Conservation (phyloP, 805 yeast genomes). For the Yarrowia divulgata region DNA sequence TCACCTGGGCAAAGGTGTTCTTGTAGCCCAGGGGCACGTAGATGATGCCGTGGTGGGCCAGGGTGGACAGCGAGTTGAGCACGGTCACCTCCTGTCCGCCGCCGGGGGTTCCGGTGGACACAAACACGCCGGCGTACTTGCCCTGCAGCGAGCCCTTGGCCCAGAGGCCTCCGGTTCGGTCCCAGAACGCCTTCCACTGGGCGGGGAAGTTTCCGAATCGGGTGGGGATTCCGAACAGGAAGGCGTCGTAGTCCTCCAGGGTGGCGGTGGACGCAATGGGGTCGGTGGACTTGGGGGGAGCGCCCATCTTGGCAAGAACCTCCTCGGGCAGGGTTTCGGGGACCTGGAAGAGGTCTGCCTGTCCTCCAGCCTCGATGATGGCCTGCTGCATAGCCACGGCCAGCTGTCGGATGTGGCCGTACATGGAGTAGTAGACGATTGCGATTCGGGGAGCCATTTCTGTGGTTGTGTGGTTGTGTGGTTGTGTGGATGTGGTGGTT, state of each 20-base stretch:
- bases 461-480: background rate
- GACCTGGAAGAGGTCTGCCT: constrained; percentile 77
- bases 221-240: constrained; percentile 80
- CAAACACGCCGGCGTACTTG: constrained; percentile 75
- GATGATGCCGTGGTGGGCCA: constrained; percentile 79
- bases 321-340: constrained; percentile 77
- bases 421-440: constrained; percentile 79
- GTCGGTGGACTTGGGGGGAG: constrained; percentile 57
- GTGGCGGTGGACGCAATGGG: constrained; percentile 62
- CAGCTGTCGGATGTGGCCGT: constrained; percentile 74
- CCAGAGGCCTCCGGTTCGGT: constrained; percentile 79
- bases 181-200: constrained; percentile 80
- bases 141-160: constrained; percentile 71
- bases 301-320: constrained; percentile 67
- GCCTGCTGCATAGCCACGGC: constrained; percentile 77
- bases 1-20: constrained; percentile 60
- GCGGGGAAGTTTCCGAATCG: constrained; percentile 79
- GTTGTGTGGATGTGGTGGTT: background rate
- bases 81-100: constrained; percentile 84
- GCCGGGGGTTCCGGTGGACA: constrained; percentile 74
- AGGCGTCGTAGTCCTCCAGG: constrained; percentile 70
- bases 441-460: constrained; percentile 63
- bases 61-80: constrained; percentile 62
- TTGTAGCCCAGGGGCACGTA: constrained; percentile 80
- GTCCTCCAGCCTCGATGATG: constrained; percentile 70